These are phyloP conservation scores for Melastoma malabathricum DNA, from an alignment of 345 rosid genomes.

Conservation along the genomic window DNA sequence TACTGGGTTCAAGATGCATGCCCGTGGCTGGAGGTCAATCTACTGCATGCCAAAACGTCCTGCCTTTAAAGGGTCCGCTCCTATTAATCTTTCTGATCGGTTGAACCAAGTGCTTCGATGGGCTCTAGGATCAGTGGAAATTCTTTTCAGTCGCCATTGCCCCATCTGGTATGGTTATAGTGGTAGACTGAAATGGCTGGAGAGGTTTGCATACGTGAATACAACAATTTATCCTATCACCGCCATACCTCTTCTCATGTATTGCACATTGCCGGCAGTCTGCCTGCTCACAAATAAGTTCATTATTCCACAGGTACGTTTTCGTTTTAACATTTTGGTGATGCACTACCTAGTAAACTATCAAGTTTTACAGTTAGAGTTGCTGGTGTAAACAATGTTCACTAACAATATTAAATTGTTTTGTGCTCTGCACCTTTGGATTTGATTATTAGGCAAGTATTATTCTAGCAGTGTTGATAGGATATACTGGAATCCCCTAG, in stretches of 20 bases:
- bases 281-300: slow-evolving; percentile 89
- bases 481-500: too few species aligned
- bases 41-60: slow-evolving; percentile 85
- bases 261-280: slow-evolving; percentile 83
- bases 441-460: too few species aligned
- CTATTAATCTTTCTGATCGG: slow-evolving; percentile 93
- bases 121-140: slow-evolving; percentile 91
- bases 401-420: too few species aligned
- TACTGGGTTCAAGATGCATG: slow-evolving; percentile 97
- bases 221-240: slow-evolving; percentile 87
- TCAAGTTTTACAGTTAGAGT: too few species aligned
- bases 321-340: too few species aligned
- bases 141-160: slow-evolving; percentile 89
- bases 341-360: too few species aligned
- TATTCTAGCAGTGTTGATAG: too few species aligned
- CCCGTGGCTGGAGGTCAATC: slow-evolving; percentile 94
- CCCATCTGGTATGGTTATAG: slow-evolving; percentile 91
- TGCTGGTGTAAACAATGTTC: too few species aligned
- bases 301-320: slow-evolving; percentile 80
- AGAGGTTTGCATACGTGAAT: slow-evolving; percentile 76
- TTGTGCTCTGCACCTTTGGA: too few species aligned
- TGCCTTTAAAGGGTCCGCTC: slow-evolving; percentile 90
- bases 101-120: slow-evolving; percentile 96
- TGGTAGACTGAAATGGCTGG: slow-evolving; percentile 84
- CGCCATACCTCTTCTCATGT: slow-evolving; percentile 72